Percentiles rank a stretch among this genome's conserved stretches.
phyloP scores from a whole-genome alignment of 2,329 filamentous ascomycete species.

The Aspergillus vadensis region DNA sequence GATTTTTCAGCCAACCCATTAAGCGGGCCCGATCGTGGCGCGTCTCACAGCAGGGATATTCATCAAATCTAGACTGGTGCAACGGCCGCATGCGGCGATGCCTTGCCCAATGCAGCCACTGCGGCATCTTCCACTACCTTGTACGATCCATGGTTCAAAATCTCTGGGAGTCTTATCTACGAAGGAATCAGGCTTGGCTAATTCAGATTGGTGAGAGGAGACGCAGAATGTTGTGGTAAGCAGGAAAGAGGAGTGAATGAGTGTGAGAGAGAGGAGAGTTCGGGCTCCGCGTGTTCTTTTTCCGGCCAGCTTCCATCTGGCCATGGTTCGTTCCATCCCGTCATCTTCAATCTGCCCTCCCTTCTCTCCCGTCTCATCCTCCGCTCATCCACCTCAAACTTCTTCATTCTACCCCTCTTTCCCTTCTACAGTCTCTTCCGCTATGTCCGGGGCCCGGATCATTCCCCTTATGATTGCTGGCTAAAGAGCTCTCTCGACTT shows the following conservation, averaged over 20 bases:
- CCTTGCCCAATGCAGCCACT: not conserved
- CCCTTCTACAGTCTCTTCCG: not conserved
- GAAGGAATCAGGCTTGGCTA: not conserved
- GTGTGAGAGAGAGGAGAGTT: too few species aligned
- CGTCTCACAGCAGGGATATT: not conserved
- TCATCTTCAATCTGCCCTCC: not conserved
- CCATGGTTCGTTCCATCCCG: not conserved
- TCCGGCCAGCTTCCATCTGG: not conserved
- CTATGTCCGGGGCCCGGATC: conserved; percentile 14
- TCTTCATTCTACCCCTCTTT: not conserved
- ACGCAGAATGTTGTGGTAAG: not conserved
- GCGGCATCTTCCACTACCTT: not conserved
- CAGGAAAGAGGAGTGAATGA: too few species aligned
- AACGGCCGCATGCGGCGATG: conserved; percentile 13
- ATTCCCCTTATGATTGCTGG: conserved; percentile 12
- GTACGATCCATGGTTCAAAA: not conserved
- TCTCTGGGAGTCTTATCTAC: not conserved
- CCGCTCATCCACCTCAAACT: not conserved
- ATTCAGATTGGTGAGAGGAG: not conserved
- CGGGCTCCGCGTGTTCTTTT: conserved; percentile 9
- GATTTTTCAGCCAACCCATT: too few species aligned
- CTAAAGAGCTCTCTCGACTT: conserved; percentile 10
- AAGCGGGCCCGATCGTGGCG: not conserved
- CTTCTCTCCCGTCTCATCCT: not conserved
- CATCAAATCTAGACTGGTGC: not conserved